Evolutionary conservation across 306 rosid genomes (phyloP).

Genomic region (Inga oerstediana): DNA sequence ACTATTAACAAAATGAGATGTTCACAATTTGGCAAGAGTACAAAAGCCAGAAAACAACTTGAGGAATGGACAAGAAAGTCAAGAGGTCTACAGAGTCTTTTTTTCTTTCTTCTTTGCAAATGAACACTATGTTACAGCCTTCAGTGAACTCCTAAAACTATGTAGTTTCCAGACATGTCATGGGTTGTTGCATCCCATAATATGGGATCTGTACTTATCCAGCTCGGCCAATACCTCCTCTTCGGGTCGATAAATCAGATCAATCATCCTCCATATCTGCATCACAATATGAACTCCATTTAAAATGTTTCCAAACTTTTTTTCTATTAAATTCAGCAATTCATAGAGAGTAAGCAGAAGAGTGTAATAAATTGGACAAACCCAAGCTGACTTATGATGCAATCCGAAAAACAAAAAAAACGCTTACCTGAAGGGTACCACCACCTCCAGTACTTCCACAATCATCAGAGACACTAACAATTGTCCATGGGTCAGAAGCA

Average conservation of each 20-base stretch:
- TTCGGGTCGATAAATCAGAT: constrained; percentile 55
- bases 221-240: constrained; percentile 59
- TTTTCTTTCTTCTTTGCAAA: background rate
- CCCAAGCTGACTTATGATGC: background rate
- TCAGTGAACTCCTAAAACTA: background rate
- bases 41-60: background rate
- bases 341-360: background rate
- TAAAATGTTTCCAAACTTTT: background rate
- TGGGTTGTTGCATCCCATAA: constrained; percentile 34
- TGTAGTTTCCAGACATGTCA: constrained; percentile 10
- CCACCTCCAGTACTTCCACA: constrained; percentile 80
- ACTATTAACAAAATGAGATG: background rate
- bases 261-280: constrained; percentile 72
- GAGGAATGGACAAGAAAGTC: background rate
- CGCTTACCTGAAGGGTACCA: constrained; percentile 68
- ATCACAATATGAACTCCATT: background rate
- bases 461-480: constrained; percentile 96
- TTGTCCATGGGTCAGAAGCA: constrained; percentile 94
- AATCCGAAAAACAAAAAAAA: background rate
- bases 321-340: background rate
- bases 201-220: constrained; percentile 52
- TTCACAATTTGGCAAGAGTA: background rate
- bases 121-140: background rate
- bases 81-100: background rate
- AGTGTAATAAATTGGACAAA: background rate